These are phyloP conservation scores for Saturnispora sekii DNA, from an alignment of 805 yeast species.

Conservation along the genomic window DNA sequence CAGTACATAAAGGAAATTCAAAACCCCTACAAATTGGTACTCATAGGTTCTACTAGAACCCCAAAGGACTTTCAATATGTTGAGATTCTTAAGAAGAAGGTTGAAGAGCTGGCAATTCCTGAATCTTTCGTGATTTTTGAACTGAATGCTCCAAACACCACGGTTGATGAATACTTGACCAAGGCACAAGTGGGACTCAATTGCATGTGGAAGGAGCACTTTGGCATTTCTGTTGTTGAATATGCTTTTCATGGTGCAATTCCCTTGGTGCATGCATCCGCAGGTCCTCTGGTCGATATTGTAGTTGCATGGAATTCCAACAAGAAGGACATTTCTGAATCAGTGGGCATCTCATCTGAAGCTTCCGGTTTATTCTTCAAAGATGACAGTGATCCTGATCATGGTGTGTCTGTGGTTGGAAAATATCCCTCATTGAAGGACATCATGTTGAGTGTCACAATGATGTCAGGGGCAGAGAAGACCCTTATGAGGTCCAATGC, in stretches of 20 bases:
- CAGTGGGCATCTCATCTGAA: constrained; percentile 17
- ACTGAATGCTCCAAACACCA: constrained; percentile 64
- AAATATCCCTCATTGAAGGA: constrained; percentile 33
- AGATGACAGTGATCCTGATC: constrained; percentile 63
- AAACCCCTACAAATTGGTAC: constrained; percentile 46
- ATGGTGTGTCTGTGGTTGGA: constrained; percentile 7
- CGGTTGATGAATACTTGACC: constrained; percentile 44
- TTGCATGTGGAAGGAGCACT: constrained; percentile 99
- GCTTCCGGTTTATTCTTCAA: constrained; percentile 74
- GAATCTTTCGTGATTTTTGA: constrained; percentile 28
- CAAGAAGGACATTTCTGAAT: constrained; percentile 13
- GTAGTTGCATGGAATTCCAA: constrained; percentile 45
- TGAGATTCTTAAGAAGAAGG: constrained; percentile 34
- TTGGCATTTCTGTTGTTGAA: constrained; percentile 96
- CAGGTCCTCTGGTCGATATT: constrained; percentile 89
- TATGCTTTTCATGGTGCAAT: constrained; percentile 77
- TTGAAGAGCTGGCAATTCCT: constrained; percentile 32
- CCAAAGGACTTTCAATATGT: constrained; percentile 56
- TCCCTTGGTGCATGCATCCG: constrained; percentile 89
- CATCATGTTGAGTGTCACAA: constrained; percentile 31
- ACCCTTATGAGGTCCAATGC: constrained; percentile 17
- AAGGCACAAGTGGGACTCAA: constrained; percentile 70
- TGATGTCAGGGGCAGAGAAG: constrained; percentile 12
- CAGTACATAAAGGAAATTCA: constrained; percentile 28
- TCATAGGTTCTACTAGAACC: constrained; percentile 81